A percentile compares a stretch with the other conserved stretches of the same genome.
Conservation (phyloP, 2,329 filamentous ascomycete genomes). For the Epichloe sibirici region DNA sequence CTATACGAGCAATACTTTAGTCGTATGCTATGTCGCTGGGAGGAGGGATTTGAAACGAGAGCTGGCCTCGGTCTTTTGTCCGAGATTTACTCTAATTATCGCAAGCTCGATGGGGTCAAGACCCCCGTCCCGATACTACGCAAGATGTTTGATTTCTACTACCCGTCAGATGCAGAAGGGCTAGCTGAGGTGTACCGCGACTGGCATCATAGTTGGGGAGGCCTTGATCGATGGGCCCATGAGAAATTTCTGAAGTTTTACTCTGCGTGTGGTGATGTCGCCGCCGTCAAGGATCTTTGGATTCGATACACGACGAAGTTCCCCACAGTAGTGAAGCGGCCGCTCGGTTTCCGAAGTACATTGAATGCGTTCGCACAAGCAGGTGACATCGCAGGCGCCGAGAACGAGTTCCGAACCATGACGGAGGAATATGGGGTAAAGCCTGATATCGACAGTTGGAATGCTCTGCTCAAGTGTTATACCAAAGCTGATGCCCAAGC, state of each 20-base stretch:
- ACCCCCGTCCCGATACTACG: slow-evolving; percentile 29
- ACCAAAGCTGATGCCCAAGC: slow-evolving; percentile 52
- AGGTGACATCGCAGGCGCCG: slow-evolving; percentile 49
- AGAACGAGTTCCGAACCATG: slow-evolving; percentile 52
- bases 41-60: slow-evolving; percentile 15
- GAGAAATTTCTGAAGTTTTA: slow-evolving; percentile 38
- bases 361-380: slow-evolving; percentile 60
- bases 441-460: slow-evolving; percentile 56
- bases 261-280: slow-evolving; percentile 34
- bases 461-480: slow-evolving; percentile 63
- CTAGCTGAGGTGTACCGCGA: slow-evolving; percentile 37
- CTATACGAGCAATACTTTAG: slow-evolving; percentile 34
- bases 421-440: slow-evolving; percentile 37
- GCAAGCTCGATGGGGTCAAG: slow-evolving; percentile 25
- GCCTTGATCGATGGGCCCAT: slow-evolving; percentile 32
- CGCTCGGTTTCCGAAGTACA: slow-evolving; percentile 40
- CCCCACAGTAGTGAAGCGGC: slow-evolving; percentile 20
- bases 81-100: slow-evolving; percentile 34
- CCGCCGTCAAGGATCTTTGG: slow-evolving; percentile 33
- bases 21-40: slow-evolving; percentile 18
- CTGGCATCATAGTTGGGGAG: slow-evolving; percentile 30
- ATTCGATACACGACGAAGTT: slow-evolving; percentile 27
- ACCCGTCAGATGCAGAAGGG: slow-evolving; percentile 24
- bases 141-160: slow-evolving; percentile 32
- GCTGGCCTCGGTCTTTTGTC: slow-evolving; percentile 21